Evolutionary conservation across 495 filamentous ascomycete genomes (phyloP).

Genomic region (Rusavskia elegans): DNA sequence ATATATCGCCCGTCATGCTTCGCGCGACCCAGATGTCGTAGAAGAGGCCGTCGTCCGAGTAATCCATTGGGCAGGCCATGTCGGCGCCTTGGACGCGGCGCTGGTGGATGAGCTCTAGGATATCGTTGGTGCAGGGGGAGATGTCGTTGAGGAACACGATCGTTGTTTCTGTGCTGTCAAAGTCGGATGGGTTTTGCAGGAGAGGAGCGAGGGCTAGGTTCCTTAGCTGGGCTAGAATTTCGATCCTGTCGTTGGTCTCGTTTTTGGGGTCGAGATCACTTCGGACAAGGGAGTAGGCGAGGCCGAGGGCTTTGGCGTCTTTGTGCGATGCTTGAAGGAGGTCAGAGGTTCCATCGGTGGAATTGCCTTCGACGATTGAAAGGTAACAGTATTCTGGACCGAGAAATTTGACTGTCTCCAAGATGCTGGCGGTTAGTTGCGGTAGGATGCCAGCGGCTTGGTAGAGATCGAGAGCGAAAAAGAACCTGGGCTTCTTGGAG

Average conservation of each 20-base stretch:
- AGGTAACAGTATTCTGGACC: constrained; percentile 28
- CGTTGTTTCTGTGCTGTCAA: constrained; percentile 15
- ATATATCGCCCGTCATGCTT: constrained; percentile 28
- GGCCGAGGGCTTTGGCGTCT: constrained; percentile 18
- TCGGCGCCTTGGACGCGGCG: constrained; percentile 24
- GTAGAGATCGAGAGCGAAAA: not conserved
- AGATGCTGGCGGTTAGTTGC: not conserved
- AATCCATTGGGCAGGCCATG: constrained; percentile 39
- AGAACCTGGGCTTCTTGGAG: not conserved
- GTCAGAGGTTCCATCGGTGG: constrained; percentile 33
- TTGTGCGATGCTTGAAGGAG: constrained; percentile 20
- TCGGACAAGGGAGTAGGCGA: constrained; percentile 18
- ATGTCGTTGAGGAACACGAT: constrained; percentile 35
- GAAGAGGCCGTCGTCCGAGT: constrained; percentile 29
- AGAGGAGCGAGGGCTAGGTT: constrained; percentile 27
- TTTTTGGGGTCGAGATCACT: constrained; percentile 21
- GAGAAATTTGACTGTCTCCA: constrained; percentile 30
- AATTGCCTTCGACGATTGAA: constrained; percentile 33
- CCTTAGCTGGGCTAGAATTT: constrained; percentile 25
- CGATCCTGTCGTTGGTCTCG: constrained; percentile 18
- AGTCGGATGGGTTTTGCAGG: not conserved
- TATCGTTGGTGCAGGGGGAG: constrained; percentile 29
- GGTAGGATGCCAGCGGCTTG: not conserved
- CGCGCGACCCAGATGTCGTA: constrained; percentile 36
- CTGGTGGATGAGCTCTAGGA: constrained; percentile 33